Base-by-base conservation (phyloP, 2,329 filamentous ascomycete genomes). In the Apiospora arundinis region DNA sequence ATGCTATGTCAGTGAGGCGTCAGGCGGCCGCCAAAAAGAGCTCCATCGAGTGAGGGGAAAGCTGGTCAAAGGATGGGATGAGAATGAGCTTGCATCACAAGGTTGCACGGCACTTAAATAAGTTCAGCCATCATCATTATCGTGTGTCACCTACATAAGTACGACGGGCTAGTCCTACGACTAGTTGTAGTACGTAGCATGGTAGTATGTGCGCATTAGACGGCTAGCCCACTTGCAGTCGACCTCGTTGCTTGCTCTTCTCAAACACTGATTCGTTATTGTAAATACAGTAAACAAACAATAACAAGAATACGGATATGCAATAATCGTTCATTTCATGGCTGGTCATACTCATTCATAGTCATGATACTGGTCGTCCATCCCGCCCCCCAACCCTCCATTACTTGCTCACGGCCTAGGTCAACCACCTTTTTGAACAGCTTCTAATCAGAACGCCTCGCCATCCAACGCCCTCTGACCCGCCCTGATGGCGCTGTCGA, bases 371-470 rank as follows among this genome's bases (percentile, higher is more conserved):
- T 60, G 28, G 52, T 60, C 28, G 11, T 32, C 28, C 42, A 42
- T 42, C 32, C 32, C 42, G 42, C 4, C 42, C 42, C 52, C 52
- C 14, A 60, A 21, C 52, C 52, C 28, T 21, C 21, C 46, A 46
- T 69, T 49, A 40, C 37, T 40, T 46, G 45, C 25, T 67, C 44
- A 46, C 42, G 25, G 40, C 56, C 56, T 11, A 40, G 25, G 65
- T 40, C 63, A 40, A 46, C 65, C 44, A 28, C 25, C 65, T 32
- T 67, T 67, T 66, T 67, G 65, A 67, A 45, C 25, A 67, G 65
- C 23, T 45, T 67, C 32, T 56, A 69, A 69, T 40, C 67, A 69
- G 46, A 42, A 49, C 67, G 28, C 28, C 67, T 40, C 45, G 67
- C 37, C 56, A 40, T 23, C 23, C 12, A 69, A 69, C 67, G 67